Evolutionary conservation across 352 stramenopile genomes (phyloP).

Genomic region (Pythium brachiatum): DNA sequence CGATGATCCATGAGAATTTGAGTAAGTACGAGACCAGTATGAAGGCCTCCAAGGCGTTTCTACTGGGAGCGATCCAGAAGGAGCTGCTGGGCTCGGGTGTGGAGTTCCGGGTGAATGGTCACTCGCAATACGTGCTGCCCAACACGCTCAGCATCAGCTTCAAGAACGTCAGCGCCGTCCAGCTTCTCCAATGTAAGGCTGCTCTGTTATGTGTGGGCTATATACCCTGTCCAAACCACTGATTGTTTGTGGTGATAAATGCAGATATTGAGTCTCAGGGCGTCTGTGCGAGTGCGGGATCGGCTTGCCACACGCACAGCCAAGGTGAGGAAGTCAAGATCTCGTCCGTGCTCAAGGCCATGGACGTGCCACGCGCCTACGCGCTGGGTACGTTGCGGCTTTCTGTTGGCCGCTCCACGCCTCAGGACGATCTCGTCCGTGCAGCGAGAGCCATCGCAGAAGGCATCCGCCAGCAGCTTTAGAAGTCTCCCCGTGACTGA

Average conservation of each 20-base stretch:
- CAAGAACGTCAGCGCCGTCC: constrained; percentile 72
- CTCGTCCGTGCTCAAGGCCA: constrained; percentile 91
- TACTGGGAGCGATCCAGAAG: constrained; percentile 54
- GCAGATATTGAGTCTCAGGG: constrained; percentile 75
- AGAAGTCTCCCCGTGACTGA: no score
- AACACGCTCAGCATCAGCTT: constrained; percentile 98
- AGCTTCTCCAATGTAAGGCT: constrained; percentile 76
- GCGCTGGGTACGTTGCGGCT: constrained; percentile 93
- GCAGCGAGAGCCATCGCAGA: constrained; percentile 83
- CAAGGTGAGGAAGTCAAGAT: constrained; percentile 54
- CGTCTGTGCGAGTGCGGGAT: constrained; percentile 91
- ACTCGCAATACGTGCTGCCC: constrained; percentile 79
- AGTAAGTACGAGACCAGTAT: constrained; percentile 71
- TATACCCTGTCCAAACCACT: no score
- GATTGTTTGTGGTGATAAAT: neutral
- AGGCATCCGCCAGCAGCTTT: constrained; percentile 39
- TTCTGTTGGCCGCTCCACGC: constrained; percentile 92
- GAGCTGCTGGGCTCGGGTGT: constrained; percentile 43
- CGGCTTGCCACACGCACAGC: constrained; percentile 90
- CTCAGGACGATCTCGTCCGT: constrained; percentile 78
- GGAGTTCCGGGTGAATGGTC: constrained; percentile 83
- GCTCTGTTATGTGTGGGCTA: neutral
- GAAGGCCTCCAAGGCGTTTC: constrained; percentile 45
- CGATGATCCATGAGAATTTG: constrained; percentile 66
- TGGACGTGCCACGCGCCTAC: constrained; percentile 87